Evolutionary conservation across 2,329 filamentous ascomycete species (phyloP).

Genomic region (Aspergillus sp.): DNA sequence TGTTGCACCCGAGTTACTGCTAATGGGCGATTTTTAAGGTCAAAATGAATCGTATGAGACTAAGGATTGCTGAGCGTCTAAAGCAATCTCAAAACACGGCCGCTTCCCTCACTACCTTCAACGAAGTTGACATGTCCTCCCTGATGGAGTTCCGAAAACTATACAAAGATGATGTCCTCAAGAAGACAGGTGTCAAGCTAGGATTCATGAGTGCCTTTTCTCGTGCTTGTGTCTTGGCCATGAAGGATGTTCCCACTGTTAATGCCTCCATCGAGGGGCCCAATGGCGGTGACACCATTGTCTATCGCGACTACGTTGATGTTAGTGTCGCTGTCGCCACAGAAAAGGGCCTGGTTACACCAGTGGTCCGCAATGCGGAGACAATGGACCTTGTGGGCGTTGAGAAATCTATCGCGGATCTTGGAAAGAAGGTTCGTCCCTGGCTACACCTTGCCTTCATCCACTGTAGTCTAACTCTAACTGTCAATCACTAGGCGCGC

Average conservation of each 20-base stretch:
- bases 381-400: slow-evolving; percentile 83
- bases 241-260: slow-evolving; percentile 90
- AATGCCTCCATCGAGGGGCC: slow-evolving; percentile 97
- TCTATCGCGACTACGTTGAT: slow-evolving; percentile 97
- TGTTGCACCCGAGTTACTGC: background rate
- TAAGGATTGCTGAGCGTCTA: slow-evolving; percentile 92
- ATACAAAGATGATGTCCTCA: slow-evolving; percentile 94
- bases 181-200: slow-evolving; percentile 95
- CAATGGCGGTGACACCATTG: slow-evolving; percentile 92
- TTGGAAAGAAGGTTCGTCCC: slow-evolving; percentile 83
- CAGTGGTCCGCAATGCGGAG: slow-evolving; percentile 92
- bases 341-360: slow-evolving; percentile 95
- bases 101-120: slow-evolving; percentile 95
- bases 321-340: slow-evolving; percentile 96
- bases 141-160: slow-evolving; percentile 96
- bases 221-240: slow-evolving; percentile 82
- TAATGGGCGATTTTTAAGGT: slow-evolving; percentile 56
- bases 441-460: background rate
- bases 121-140: slow-evolving; percentile 98
- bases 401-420: slow-evolving; percentile 85
- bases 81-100: slow-evolving; percentile 99
- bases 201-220: slow-evolving; percentile 99
- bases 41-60: slow-evolving; percentile 99
- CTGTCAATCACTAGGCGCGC: slow-evolving; percentile 64
- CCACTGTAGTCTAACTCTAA: background rate